Conservation (phyloP, 495 filamentous ascomycete species). For the Aspergillus heteromorphus region DNA sequence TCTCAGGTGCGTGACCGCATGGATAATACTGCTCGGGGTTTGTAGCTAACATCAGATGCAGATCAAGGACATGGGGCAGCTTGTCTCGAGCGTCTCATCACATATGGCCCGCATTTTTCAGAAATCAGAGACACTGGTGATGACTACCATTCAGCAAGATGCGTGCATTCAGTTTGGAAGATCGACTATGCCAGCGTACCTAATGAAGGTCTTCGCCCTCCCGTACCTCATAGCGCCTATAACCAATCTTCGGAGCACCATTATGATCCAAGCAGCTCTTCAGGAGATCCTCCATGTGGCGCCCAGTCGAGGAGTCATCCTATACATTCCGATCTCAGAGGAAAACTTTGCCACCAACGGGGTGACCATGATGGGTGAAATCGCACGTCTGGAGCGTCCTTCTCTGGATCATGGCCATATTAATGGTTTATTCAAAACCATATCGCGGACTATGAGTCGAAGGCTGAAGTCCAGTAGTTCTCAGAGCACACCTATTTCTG, state of each 20-base stretch:
- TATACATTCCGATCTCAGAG: constrained; percentile 63
- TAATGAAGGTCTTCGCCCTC: constrained; percentile 70
- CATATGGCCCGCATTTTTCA: constrained; percentile 69
- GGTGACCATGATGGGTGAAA: constrained; percentile 61
- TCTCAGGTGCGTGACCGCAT: constrained; percentile 55
- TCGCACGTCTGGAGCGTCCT: constrained; percentile 52
- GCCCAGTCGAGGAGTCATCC: constrained; percentile 59
- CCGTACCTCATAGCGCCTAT: constrained; percentile 62
- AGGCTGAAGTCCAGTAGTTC: constrained; percentile 30
- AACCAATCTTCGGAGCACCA: constrained; percentile 77
- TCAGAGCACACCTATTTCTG: constrained; percentile 23
- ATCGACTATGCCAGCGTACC: constrained; percentile 72
- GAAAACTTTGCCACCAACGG: constrained; percentile 67
- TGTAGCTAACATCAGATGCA: constrained; percentile 11
- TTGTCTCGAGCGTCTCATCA: constrained; percentile 64
- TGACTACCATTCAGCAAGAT: constrained; percentile 69
- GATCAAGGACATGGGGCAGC: constrained; percentile 32
- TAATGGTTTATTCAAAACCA: constrained; percentile 26
- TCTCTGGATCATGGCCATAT: constrained; percentile 30
- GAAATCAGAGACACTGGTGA: constrained; percentile 62
- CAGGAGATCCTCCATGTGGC: constrained; percentile 60
- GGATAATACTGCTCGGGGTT: neutral
- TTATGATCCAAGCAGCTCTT: constrained; percentile 65
- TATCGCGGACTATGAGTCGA: constrained; percentile 34
- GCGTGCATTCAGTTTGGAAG: constrained; percentile 69